Base-by-base conservation (phyloP, 768 basidiomycete genomes). In the Pisolithus marmoratus region DNA sequence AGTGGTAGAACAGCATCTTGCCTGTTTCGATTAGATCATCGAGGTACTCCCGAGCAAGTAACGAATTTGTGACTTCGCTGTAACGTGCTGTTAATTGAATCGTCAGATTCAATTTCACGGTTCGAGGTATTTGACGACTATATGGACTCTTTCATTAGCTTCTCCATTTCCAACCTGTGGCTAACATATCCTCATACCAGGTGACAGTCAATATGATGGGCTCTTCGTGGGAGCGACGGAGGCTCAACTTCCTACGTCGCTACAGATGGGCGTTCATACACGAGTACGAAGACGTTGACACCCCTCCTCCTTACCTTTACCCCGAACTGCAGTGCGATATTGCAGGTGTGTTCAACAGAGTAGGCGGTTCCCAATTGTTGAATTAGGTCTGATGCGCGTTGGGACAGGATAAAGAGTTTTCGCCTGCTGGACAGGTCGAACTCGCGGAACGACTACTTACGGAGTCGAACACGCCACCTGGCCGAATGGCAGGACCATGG, bases 221-320 rank as follows among this genome's bases (percentile, higher is more conserved):
- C 2, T 70, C 76, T 12, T 71, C 79, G 19, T 76, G 76, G 72
- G 70, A 72, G 46, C 78, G 77, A 19, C 74, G 78, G 57, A 68
- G 74, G 22, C 74, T 82, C 40, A 84, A 82, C 58, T 83, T 84
- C 60, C 63, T 74, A 37, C 75, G 82, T 14, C 77, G 89, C 34
- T 88, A 88, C 59, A 91, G 90, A 60, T 91, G 89, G 89, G 83
- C 86, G 0, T 88, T 83, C 55, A 63, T 71, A 22, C 67, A 75
- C 0, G 79, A 80, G 46, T 87, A 87, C 57, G 78, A 81, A 5
- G 68, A 71, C n/a, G 70, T 78, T 9, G 65, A 72, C 8, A 66
- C 64, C 0, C 67, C 72, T 3, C 72, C 75, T 84, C n/a, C 58
- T 71, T 14, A 58, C 67, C n/a, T 84, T 86, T 56, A 69, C 74